Base-by-base conservation (phyloP, 768 basidiomycete genomes). In the Pleurotus ostreatus region DNA sequence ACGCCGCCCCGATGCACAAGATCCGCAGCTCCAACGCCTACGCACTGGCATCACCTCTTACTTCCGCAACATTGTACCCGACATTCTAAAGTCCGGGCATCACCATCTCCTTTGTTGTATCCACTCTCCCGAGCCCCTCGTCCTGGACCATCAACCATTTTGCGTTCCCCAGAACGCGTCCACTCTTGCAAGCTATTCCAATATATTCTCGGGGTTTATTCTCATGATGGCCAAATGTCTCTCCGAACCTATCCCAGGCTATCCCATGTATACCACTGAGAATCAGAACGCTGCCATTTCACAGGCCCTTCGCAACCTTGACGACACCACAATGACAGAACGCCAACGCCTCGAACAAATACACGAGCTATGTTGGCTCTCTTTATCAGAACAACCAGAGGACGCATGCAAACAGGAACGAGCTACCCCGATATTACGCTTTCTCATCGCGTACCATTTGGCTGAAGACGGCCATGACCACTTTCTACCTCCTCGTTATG, bases 361-460 rank as follows among this genome's bases (percentile, higher is more conserved):
- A 11, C 41, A 43, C 13, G 8, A 13, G 5, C n/a, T 20, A 43
- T n/a, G n/a, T 5, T 43, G 41, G 41, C 41, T 43, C 2, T 43
- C 18, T n/a, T 15, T 43, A 8, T 43, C 41, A n/a, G n/a, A 43
- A 43, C 15, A n/a, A n/a, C 41, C 41, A 4, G 11, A 43, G 15
- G 13, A 20, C 41, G 18, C 41, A 6, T n/a, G 15, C 16, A 13
- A 47, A 15, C 3, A 25, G 2, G 46, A 47, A 13, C 25, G 13
- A 13, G 16, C 16, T 16, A 16, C 23, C 5, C 51, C 44, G 4
- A 25, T 58, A 15, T 20, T 54, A 6, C 57, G 57, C 2, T 59
- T 59, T 37, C 46, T 59, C 23, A 49, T 57, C 13, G 47, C 56
- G 7, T 52, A 25, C 18, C 56, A 59, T 22, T 20, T 66, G 0